Percentiles rank a stretch among this genome's conserved stretches.
Evolutionary conservation across 371 early-diverging fungal species (phyloP).

Genomic region (Mortierella sp.): DNA sequence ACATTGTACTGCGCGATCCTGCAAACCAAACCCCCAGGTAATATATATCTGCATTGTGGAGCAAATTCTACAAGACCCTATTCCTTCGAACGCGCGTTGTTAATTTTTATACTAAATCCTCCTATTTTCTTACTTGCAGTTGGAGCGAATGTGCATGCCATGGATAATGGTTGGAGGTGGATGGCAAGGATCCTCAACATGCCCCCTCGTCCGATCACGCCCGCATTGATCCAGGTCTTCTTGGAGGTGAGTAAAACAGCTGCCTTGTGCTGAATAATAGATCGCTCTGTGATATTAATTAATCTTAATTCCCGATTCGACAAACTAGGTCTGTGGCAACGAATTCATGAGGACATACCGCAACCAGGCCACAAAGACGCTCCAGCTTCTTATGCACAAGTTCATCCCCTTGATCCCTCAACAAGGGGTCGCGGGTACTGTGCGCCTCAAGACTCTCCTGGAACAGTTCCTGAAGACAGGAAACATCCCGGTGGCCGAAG

Average conservation of each 20-base stretch:
- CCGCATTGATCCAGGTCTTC: constrained; percentile 74
- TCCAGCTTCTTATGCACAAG: constrained; percentile 22
- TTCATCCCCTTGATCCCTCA: constrained; percentile 43
- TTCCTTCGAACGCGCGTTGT: too few relatives aligned
- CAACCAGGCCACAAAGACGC: constrained; percentile 32
- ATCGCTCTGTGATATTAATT: background rate
- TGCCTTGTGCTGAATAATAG: too few relatives aligned
- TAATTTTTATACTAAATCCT: background rate
- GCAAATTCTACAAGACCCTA: background rate
- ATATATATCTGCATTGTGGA: background rate
- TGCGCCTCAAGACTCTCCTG: constrained; percentile 30
- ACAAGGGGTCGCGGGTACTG: constrained; percentile 31
- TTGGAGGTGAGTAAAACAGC: constrained; percentile 63
- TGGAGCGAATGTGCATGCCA: constrained; percentile 67
- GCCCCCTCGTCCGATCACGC: constrained; percentile 80
- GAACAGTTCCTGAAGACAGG: constrained; percentile 31
- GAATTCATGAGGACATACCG: constrained; percentile 31
- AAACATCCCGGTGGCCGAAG: constrained; percentile 28
- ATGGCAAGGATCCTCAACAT: constrained; percentile 82
- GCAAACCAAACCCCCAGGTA: constrained; percentile 70
- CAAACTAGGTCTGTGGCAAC: constrained; percentile 43
- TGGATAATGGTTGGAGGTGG: constrained; percentile 86
- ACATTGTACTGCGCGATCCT: constrained; percentile 84
- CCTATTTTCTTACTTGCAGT: constrained; percentile 25
- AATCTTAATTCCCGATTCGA: too few relatives aligned